Evolutionary conservation across 1,284 basidiomycete genomes (phyloP).

Genomic region (Vanrija sp.): DNA sequence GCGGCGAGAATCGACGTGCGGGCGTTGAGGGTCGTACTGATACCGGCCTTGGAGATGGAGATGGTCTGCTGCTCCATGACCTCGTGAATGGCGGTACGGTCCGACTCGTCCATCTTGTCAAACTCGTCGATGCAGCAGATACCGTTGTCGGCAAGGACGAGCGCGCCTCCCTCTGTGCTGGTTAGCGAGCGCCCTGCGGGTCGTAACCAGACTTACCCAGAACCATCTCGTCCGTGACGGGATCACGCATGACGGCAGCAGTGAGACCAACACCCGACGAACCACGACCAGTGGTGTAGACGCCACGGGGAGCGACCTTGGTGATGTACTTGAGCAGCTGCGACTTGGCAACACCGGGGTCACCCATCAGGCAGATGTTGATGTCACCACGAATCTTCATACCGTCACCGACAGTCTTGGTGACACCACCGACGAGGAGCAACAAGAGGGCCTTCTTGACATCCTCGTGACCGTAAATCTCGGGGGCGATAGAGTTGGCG

Average conservation of each 20-base stretch:
- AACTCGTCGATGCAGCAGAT: constrained; percentile 99
- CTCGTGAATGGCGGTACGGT: constrained; percentile 98
- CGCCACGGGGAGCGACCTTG: constrained; percentile 93
- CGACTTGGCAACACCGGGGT: constrained; percentile 99
- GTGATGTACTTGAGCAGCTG: constrained; percentile 98
- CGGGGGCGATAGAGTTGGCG: constrained; percentile 78
- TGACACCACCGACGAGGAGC: constrained; percentile 91
- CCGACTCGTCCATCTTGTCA: constrained; percentile 99
- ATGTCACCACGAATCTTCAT: constrained; percentile 99
- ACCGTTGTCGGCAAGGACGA: constrained; percentile 97
- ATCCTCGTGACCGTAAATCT: constrained; percentile 97
- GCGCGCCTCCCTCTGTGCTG: constrained; percentile 85
- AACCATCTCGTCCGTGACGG: constrained; percentile 99
- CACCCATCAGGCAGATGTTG: constrained; percentile 98
- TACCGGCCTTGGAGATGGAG: constrained; percentile 98
- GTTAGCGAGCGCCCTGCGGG: not conserved
- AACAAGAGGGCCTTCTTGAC: constrained; percentile 97
- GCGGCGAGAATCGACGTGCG: constrained; percentile 96
- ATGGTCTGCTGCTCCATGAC: constrained; percentile 99
- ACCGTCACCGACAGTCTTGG: constrained; percentile 90
- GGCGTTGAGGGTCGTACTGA: constrained; percentile 98
- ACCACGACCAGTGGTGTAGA: constrained; percentile 97
- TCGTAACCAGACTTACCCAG: constrained; percentile 61
- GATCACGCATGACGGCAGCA: constrained; percentile 98
- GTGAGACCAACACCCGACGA: constrained; percentile 98